These are phyloP conservation scores for Parathielavia hyrcaniae DNA, from an alignment of 495 filamentous ascomycete species.

Conservation along the genomic window DNA sequence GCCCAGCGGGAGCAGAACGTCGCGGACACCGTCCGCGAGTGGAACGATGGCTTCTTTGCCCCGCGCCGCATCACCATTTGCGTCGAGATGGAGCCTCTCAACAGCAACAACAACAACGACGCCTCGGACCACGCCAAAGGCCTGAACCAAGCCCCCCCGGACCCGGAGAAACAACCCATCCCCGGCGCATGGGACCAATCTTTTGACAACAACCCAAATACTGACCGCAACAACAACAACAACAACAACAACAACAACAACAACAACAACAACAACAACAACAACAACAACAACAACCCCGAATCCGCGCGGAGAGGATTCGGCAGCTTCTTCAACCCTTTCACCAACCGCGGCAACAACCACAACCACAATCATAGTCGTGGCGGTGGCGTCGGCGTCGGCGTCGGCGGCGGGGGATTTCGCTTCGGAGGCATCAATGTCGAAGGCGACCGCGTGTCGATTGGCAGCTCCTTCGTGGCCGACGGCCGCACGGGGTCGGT, in stretches of 20 bases:
- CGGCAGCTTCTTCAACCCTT: slow-evolving; percentile 10
- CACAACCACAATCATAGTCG: background rate
- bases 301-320: background rate
- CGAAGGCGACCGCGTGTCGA: slow-evolving; percentile 35
- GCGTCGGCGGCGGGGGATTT: slow-evolving; percentile 22
- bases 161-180: slow-evolving; percentile 9
- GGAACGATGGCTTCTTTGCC: slow-evolving; percentile 48
- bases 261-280: background rate
- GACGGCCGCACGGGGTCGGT: slow-evolving; percentile 38
- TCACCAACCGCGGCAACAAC: background rate
- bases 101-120: background rate
- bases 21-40: slow-evolving; percentile 40
- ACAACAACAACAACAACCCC: background rate
- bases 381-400: background rate
- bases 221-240: no score
- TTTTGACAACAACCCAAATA: slow-evolving; percentile 20
- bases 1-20: slow-evolving; percentile 17
- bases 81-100: background rate
- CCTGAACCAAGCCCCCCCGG: background rate
- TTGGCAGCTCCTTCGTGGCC: slow-evolving; percentile 37
- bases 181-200: slow-evolving; percentile 26
- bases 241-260: background rate
- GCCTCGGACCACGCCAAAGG: background rate
- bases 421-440: slow-evolving; percentile 34
- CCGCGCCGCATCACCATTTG: slow-evolving; percentile 33